Evolutionary conservation across 176 grass and related monocot genomes (phyloP).

Genomic region (Eragrostis curvula): DNA sequence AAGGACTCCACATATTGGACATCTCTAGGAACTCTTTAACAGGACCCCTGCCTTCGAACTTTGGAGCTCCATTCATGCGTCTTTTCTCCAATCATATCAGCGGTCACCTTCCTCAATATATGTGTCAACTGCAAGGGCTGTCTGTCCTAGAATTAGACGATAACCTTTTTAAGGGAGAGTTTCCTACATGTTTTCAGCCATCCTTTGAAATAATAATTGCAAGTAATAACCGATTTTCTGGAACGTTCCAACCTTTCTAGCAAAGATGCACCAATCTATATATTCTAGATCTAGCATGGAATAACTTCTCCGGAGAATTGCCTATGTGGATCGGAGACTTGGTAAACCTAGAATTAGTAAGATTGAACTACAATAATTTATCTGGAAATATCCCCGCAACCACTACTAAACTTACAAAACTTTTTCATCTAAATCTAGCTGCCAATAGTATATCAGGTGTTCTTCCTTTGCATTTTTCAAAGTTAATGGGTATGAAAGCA

Average conservation of each 20-base stretch:
- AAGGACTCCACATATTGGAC: fast-evolving
- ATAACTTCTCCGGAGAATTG: background rate
- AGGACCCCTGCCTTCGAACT: background rate
- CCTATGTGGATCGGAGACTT: no score
- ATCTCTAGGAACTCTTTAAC: slow-evolving; percentile 9
- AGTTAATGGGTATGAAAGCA: no score
- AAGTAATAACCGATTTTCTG: slow-evolving; percentile 31
- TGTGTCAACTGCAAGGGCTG: background rate
- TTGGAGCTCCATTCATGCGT: background rate
- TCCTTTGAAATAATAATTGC: fast-evolving
- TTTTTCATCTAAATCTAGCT: no score
- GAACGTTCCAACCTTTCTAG: slow-evolving; percentile 18
- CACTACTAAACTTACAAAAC: no score
- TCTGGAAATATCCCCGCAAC: no score
- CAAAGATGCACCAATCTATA: background rate
- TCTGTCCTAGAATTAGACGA: fast-evolving
- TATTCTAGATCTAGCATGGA: slow-evolving; percentile 26
- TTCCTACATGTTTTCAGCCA: background rate
- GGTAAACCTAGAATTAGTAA: no score
- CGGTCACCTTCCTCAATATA: slow-evolving; percentile 10
- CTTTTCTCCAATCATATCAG: background rate
- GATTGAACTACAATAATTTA: no score
- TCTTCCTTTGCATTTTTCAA: no score
- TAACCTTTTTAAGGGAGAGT: background rate
- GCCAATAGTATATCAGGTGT: no score